Evolutionary conservation across 129 eudicot species (phyloP).

Genomic region (Ambrosia trifida): DNA sequence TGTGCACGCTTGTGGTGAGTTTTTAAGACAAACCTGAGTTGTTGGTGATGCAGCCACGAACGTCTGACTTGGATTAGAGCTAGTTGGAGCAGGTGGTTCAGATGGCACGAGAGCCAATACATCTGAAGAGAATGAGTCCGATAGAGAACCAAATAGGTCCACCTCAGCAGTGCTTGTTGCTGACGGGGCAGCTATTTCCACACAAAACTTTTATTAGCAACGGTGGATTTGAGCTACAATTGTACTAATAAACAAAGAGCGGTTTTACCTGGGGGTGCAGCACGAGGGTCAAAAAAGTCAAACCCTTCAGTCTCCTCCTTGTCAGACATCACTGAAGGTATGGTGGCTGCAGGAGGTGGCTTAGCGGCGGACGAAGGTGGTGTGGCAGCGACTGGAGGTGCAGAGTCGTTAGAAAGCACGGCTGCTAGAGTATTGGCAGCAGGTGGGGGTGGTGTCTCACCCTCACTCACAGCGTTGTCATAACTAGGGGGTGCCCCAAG

Average conservation of each 20-base stretch:
- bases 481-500: constrained; percentile 75
- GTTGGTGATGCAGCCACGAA: constrained; percentile 41
- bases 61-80: constrained; percentile 50
- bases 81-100: constrained; percentile 43
- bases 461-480: constrained; percentile 70
- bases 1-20: neutral
- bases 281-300: constrained; percentile 89
- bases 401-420: constrained; percentile 24
- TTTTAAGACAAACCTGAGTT: constrained; percentile 60
- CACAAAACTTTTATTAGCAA: constrained; percentile 3
- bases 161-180: constrained; percentile 51
- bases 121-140: constrained; percentile 58
- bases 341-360: constrained; percentile 35
- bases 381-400: neutral
- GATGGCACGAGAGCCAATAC: constrained; percentile 66
- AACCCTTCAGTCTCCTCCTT: constrained; percentile 51
- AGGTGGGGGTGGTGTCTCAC: constrained; percentile 42
- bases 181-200: constrained; percentile 29
- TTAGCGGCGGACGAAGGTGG: constrained; percentile 28
- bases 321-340: constrained; percentile 37
- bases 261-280: constrained; percentile 59
- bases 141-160: constrained; percentile 79
- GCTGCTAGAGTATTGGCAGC: constrained; percentile 39
- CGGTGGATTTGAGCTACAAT: neutral
- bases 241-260: neutral